Conservation (phyloP, 768 basidiomycete genomes). For the Phanerochaete carnosa region DNA sequence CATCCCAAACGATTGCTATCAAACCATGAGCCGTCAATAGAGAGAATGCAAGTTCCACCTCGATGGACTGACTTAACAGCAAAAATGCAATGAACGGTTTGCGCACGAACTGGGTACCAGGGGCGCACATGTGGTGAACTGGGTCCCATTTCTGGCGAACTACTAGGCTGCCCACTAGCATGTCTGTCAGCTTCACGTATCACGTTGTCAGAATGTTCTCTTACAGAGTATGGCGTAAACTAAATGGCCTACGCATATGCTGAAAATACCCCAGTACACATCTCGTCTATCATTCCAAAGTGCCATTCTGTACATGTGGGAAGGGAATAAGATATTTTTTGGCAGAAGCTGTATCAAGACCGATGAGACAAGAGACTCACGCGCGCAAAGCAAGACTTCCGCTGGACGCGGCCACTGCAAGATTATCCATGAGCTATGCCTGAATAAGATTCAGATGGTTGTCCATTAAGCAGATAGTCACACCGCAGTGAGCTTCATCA, state of each 20-base stretch:
- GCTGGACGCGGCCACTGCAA: constrained; percentile 1
- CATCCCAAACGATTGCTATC: constrained; percentile 12
- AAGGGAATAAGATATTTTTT: neutral
- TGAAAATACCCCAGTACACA: neutral
- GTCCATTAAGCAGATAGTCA: neutral
- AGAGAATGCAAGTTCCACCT: neutral
- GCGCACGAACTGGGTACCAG: neutral
- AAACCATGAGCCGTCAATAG: neutral
- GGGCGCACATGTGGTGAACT: neutral
- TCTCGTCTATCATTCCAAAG: neutral
- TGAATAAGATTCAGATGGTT: neutral
- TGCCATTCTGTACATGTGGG: neutral
- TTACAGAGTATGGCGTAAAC: neutral
- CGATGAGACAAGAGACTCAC: neutral
- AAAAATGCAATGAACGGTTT: neutral
- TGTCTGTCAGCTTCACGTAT: neutral
- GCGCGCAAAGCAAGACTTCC: neutral
- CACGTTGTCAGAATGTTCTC: neutral
- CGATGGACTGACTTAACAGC: constrained; percentile 10
- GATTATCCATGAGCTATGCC: neutral
- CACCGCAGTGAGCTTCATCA: neutral
- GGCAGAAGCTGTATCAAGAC: neutral
- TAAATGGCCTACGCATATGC: neutral
- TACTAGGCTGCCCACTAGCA: neutral
- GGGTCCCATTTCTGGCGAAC: neutral